Evolutionary conservation across 176 grass and related monocot species (phyloP), one percentile per base, ranked within the genome.

Genomic region (Aegilops longissima): DNA sequence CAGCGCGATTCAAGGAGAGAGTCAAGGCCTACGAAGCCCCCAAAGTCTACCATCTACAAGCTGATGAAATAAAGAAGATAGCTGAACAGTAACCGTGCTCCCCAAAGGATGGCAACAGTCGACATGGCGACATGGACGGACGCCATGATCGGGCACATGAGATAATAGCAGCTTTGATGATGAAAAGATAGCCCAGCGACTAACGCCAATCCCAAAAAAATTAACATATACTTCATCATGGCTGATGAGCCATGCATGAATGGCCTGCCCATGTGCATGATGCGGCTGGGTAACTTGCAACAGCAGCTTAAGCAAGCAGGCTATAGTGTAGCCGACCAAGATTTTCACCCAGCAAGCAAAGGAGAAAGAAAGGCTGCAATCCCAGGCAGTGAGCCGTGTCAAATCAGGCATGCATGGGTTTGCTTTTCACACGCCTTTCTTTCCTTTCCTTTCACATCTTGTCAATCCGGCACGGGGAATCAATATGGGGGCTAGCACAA

Each of bases 361-460:
- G 31, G 40, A 51, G 76, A 79, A 42, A 44, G 73, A 74, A 74
- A 27, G 40, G 40, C 40, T 45, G 70, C 63, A 71, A 77, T 74
- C 66, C 45, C 86, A 78, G 73, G 20, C 84, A 83, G 11, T 3
- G 34, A 70, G 54, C 70, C 30, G 17, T 59, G 54, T 59, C 54
- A 88, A 72, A 85, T 77, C 38, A 67, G 77, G 62, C 71, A 31
- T 81, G 64, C 82, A 70, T 34, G 82, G 54, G 82, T 58, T 45
- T 85, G 78, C 86, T 88, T 91, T 88, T 66, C 70, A 79, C 39
- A 70, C 14, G 20, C 40, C 90, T 88, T 91, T 88, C 86, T 88
- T 86, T 92, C 86, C 86, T 88, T 86, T 92, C 86, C 49, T 86
- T 85, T 92, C 88, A 95, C 88, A 89, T 91, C 93, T 89, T 93